phyloP scores from a whole-genome alignment of 2,329 filamentous ascomycete genomes.

The Trichoderma sp. region DNA sequence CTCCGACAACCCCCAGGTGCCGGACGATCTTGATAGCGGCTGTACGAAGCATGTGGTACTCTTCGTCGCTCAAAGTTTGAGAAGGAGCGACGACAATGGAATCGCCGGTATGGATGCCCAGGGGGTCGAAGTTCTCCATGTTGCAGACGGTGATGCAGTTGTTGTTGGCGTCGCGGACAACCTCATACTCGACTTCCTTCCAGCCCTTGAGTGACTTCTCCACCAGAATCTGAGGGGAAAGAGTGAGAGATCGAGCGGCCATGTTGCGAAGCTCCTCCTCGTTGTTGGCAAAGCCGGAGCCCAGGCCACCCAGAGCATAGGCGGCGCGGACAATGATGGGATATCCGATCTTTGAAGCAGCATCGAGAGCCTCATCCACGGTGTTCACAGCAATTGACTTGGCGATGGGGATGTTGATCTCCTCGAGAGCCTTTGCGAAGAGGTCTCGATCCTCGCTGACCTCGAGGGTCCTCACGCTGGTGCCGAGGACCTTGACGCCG shows the following conservation, averaged over 20 bases:
- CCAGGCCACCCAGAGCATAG: constrained; percentile 92
- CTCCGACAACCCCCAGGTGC: constrained; percentile 93
- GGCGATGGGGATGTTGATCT: constrained; percentile 97
- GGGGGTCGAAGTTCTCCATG: constrained; percentile 84
- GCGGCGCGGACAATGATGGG: constrained; percentile 97
- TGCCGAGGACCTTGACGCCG: constrained; percentile 92
- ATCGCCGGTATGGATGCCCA: constrained; percentile 97
- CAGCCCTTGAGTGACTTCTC: constrained; percentile 99
- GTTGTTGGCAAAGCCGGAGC: constrained; percentile 94
- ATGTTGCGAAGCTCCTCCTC: constrained; percentile 91
- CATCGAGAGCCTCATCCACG: constrained; percentile 87
- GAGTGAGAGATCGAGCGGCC: constrained; percentile 86
- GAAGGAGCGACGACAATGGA: constrained; percentile 97
- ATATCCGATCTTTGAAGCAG: constrained; percentile 85
- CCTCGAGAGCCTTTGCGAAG: constrained; percentile 91
- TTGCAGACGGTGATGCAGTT: constrained; percentile 99
- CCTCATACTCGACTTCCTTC: constrained; percentile 99
- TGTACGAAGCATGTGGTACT: constrained; percentile 98
- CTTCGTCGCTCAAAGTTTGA: constrained; percentile 96
- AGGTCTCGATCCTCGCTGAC: constrained; percentile 94
- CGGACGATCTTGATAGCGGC: constrained; percentile 98
- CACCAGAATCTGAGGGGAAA: constrained; percentile 94
- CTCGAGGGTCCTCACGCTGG: constrained; percentile 90
- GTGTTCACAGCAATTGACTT: constrained; percentile 92
- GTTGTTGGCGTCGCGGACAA: constrained; percentile 93